Conservation (phyloP, 2,329 filamentous ascomycete genomes). For the Aspergillus brasiliensis region DNA sequence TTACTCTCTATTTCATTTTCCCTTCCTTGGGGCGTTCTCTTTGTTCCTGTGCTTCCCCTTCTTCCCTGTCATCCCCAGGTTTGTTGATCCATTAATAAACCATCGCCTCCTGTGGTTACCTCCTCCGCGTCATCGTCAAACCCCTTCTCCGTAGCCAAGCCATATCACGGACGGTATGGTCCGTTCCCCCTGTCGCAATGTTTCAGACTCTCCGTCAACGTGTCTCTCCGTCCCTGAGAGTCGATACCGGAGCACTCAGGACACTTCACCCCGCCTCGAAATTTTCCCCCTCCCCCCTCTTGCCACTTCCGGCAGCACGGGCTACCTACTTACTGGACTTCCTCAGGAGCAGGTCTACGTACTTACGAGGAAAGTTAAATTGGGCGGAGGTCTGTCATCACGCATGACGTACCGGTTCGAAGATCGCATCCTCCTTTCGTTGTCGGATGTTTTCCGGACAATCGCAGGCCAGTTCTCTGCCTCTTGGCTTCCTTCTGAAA, state of each 20-base stretch:
- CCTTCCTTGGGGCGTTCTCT: background rate
- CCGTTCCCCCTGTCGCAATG: conserved; percentile 7
- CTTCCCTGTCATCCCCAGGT: background rate
- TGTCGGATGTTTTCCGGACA: conserved; percentile 14
- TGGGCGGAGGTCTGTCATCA: background rate
- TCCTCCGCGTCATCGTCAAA: conserved; percentile 4
- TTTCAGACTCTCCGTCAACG: conserved; percentile 13
- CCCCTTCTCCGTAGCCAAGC: conserved; percentile 7
- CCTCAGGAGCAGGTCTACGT: background rate
- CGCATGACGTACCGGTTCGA: conserved; percentile 10
- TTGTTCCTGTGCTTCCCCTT: background rate
- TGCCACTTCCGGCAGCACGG: conserved; percentile 10
- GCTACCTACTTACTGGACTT: background rate
- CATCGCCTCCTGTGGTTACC: background rate
- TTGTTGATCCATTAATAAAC: background rate
- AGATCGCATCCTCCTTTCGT: conserved; percentile 12
- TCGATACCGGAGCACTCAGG: background rate
- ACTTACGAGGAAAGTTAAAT: background rate
- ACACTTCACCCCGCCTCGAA: conserved; percentile 12
- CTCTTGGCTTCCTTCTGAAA: background rate
- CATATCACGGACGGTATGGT: conserved; percentile 7
- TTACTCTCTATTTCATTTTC: too few species aligned
- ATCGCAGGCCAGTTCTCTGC: conserved; percentile 1
- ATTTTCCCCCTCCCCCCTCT: background rate
- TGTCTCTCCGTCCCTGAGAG: conserved; percentile 16